Evolutionary conservation across 352 stramenopile species (phyloP), one percentile per base, ranked within the genome.

Genomic region (Pythium rishiriense): DNA sequence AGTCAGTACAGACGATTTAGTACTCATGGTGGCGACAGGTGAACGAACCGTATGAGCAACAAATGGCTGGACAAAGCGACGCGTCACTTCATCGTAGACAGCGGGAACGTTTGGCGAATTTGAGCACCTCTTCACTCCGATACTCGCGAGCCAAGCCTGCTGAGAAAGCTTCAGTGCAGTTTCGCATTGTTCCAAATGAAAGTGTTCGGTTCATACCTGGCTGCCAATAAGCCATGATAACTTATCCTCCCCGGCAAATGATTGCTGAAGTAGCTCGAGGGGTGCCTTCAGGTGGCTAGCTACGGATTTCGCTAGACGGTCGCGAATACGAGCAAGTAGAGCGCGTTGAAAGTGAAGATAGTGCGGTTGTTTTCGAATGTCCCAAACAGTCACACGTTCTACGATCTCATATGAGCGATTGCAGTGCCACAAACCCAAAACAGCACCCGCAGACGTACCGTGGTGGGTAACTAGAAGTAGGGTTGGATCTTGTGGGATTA

Each of bases 381-480:
- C 83, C 53, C 68, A 72, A 17, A 69, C 68, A 29, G 64, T 64
- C 25, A 84, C 85, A 22, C 71, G 75, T 5, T 89, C 68, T 74
- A 62, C 77, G 43, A 43, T 5, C 60, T 76, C 26, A 56, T 59
- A 1, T 25, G 10, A 33, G 37, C 12, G 29, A 42, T 14, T 25
- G 6, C 19, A 26, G 12, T 47, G 1, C 41, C 19, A 25, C 1
- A 49, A 3, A 26, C 17, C n/a, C n/a, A n/a, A n/a, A 24, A 25
- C n/a, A 35, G 74, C 67, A 29, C 85, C 85, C 48, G 64, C 81
- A 39, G 66, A 79, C 56, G 39, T 64, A 72, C 86, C 31, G 54
- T 61, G 15, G 57, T 79, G 0, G 21, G 24, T 25, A 1, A 67
- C 43, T 43, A 45, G 51, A 22, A 67, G 42, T 19, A 67, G 43